Conservation (phyloP, 345 rosid species). For the Aquilaria sinensis region DNA sequence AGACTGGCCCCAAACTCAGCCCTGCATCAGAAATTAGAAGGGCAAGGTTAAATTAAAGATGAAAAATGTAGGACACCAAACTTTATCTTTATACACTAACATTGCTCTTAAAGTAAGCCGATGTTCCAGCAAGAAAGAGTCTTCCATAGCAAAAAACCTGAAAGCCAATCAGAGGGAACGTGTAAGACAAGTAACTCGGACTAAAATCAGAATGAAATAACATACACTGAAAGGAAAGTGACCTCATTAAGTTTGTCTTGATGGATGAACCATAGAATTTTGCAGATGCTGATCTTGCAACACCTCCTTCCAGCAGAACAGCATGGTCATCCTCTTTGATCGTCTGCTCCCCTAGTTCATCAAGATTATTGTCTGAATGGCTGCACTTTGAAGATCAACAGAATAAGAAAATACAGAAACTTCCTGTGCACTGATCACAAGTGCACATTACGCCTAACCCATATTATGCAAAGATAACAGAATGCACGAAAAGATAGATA, state of each 20-base stretch:
- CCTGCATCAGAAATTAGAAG: conserved; percentile 32
- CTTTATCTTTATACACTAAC: conserved; percentile 30
- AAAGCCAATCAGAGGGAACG: conserved; percentile 12
- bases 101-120: conserved; percentile 79
- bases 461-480: no score
- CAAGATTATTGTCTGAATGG: conserved; percentile 84
- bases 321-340: conserved; percentile 78
- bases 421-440: no score
- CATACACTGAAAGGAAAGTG: conserved; percentile 2
- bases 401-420: conserved; percentile 10
- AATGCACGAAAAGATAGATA: no score
- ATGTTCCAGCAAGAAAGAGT: conserved; percentile 87
- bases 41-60: conserved; percentile 11
- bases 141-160: conserved; percentile 93
- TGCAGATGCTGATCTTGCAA: conserved; percentile 66
- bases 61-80: not conserved
- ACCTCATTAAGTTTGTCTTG: conserved; percentile 78
- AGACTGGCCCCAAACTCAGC: conserved; percentile 79
- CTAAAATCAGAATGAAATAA: conserved; percentile 5
- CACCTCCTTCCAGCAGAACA: conserved; percentile 91
- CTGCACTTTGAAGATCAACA: conserved; percentile 37
- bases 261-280: conserved; percentile 55
- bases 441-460: no score
- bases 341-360: conserved; percentile 58
- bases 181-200: conserved; percentile 14